phyloP scores from a whole-genome alignment of 2,329 filamentous ascomycete species.

The Ophiostoma pallidulum region DNA sequence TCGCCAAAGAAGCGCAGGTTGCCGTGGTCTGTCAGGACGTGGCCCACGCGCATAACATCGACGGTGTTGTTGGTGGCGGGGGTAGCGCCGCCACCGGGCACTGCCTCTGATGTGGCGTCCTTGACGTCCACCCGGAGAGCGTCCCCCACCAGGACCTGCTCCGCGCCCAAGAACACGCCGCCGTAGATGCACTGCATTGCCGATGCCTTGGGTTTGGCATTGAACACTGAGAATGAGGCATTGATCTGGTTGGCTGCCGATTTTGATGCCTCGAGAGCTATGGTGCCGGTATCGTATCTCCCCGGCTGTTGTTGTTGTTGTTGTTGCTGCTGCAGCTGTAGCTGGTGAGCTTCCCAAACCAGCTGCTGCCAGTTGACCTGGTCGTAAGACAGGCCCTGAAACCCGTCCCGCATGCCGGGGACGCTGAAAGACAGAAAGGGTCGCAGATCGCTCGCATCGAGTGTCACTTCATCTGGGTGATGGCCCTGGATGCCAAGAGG shows the following conservation, averaged over 20 bases:
- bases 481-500: slow-evolving; percentile 23
- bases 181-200: slow-evolving; percentile 19
- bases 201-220: slow-evolving; percentile 17
- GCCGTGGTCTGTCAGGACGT: slow-evolving; percentile 19
- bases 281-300: slow-evolving; percentile 6
- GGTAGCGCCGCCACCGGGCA: slow-evolving; percentile 56
- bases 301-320: background rate
- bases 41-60: slow-evolving; percentile 23
- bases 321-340: slow-evolving; percentile 12
- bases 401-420: slow-evolving; percentile 20
- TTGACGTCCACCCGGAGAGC: slow-evolving; percentile 24
- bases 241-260: slow-evolving; percentile 28
- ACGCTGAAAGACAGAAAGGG: slow-evolving; percentile 31
- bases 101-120: background rate
- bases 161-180: slow-evolving; percentile 28
- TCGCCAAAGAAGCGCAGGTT: slow-evolving; percentile 22
- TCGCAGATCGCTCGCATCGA: slow-evolving; percentile 24
- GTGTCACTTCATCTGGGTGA: slow-evolving; percentile 12
- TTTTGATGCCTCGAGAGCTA: slow-evolving; percentile 30
- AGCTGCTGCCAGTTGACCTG: slow-evolving; percentile 24
- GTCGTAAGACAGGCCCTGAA: slow-evolving; percentile 21
- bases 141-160: slow-evolving; percentile 27
- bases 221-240: slow-evolving; percentile 27
- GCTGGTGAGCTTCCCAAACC: slow-evolving; percentile 14
- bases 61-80: slow-evolving; percentile 38